A percentile compares a stretch with the other conserved stretches of the same genome.
These are phyloP conservation scores for Cenchrus purpureus DNA, from an alignment of 176 grass and related monocot genomes.

Conservation along the genomic window DNA sequence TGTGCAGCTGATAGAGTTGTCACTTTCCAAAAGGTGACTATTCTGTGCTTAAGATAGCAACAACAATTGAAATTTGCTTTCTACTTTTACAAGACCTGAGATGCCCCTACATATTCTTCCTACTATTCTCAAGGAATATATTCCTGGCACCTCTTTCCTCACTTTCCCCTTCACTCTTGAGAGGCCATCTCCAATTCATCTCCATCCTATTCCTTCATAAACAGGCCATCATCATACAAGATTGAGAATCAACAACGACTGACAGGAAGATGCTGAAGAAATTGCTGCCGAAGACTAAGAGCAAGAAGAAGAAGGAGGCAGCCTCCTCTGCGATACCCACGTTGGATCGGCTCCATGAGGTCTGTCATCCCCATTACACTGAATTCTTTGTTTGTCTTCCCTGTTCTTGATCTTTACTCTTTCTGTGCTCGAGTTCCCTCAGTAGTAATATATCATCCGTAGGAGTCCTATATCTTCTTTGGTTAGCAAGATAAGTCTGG, in stretches of 20 bases:
- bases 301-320: slow-evolving; percentile 65
- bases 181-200: slow-evolving; percentile 18
- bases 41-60: neutral
- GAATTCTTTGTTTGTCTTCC: neutral
- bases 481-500: slow-evolving; percentile 12
- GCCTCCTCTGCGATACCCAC: slow-evolving; percentile 56
- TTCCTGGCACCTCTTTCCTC: neutral
- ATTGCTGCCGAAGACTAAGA: slow-evolving; percentile 49
- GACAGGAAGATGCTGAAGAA: slow-evolving; percentile 54
- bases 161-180: neutral
- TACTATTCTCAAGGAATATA: slow-evolving; percentile 9
- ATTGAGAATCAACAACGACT: slow-evolving; percentile 7
- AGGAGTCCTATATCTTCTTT: neutral
- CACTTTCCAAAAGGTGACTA: no score
- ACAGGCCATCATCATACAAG: slow-evolving; percentile 21
- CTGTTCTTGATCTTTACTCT: neutral
- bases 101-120: slow-evolving; percentile 17
- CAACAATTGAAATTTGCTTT: neutral
- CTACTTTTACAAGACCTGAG: slow-evolving; percentile 27
- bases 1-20: neutral
- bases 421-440: neutral
- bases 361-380: neutral
- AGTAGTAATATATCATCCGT: neutral
- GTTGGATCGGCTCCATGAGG: slow-evolving; percentile 58
- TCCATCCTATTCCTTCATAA: neutral